A percentile compares a stretch with the other conserved stretches of the same genome.
Conservation (phyloP, 75 land plant genomes). For the Pseudotsuga menziesii region DNA sequence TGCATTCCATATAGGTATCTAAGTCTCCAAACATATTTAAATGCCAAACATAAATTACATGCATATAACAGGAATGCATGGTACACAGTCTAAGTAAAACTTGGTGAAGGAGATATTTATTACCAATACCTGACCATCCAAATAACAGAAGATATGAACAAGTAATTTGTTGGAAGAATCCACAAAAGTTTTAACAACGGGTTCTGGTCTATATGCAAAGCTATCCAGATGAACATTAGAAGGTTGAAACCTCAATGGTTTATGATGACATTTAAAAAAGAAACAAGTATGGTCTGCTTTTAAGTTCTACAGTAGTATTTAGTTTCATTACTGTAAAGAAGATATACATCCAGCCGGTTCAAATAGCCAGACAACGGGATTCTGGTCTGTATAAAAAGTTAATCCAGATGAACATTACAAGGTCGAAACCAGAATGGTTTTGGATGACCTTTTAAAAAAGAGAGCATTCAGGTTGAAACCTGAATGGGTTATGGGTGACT, state of each 20-base stretch:
- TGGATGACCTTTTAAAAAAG: neutral
- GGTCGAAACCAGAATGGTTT: neutral
- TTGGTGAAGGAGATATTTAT: neutral
- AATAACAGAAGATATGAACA: no score
- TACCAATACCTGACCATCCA: no score
- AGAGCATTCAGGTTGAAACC: no score
- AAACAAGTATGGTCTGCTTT: neutral
- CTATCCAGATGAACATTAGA: neutral
- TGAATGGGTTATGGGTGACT: no score
- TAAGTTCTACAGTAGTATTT: neutral
- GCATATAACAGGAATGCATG: neutral
- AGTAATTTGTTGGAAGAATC: no score
- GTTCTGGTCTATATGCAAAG: neutral
- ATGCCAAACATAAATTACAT: neutral
- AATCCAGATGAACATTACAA: neutral
- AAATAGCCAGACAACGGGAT: neutral
- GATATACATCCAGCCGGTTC: neutral
- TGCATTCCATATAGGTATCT: neutral
- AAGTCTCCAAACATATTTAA: neutral
- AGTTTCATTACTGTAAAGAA: neutral
- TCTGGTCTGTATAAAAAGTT: neutral
- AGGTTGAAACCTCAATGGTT: neutral
- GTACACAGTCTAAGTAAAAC: neutral
- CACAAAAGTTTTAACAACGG: neutral
- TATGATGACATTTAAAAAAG: neutral